phyloP scores from a whole-genome alignment of 164 flowering plant genomes.

The Magnolia officinalis region DNA sequence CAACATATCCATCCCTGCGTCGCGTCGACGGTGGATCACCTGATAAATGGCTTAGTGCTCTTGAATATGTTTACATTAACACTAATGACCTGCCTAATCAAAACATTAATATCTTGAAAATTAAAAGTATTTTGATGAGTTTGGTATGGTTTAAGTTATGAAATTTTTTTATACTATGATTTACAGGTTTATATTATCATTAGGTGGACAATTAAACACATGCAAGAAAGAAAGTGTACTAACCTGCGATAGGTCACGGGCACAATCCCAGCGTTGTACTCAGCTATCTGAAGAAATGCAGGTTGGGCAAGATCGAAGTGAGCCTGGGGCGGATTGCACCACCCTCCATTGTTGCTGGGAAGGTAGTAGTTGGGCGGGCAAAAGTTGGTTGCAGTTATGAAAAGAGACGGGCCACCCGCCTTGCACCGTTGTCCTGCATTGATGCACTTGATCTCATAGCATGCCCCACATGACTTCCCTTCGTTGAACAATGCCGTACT shows the following conservation, averaged over 20 bases:
- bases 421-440: constrained; percentile 50
- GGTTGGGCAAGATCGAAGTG: constrained; percentile 75
- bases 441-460: constrained; percentile 64
- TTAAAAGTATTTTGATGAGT: too few species aligned
- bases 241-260: constrained; percentile 46
- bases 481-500: constrained; percentile 55
- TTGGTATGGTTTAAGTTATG: too few species aligned
- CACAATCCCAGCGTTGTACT: constrained; percentile 55
- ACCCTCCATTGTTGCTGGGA: constrained; percentile 48
- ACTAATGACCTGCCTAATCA: too few species aligned
- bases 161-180: too few species aligned
- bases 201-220: too few species aligned
- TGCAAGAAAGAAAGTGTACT: background rate
- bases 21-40: too few species aligned
- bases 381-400: constrained; percentile 62
- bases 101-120: too few species aligned
- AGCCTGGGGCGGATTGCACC: constrained; percentile 65
- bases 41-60: too few species aligned
- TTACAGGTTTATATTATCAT: too few species aligned
- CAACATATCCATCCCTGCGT: too few species aligned
- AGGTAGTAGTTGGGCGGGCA: constrained; percentile 56
- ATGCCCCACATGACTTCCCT: constrained; percentile 61
- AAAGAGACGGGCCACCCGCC: constrained; percentile 44
- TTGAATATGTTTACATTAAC: too few species aligned
- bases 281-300: constrained; percentile 47